Conservation (phyloP, 2,329 filamentous ascomycete genomes). For the Colletotrichum horii region DNA sequence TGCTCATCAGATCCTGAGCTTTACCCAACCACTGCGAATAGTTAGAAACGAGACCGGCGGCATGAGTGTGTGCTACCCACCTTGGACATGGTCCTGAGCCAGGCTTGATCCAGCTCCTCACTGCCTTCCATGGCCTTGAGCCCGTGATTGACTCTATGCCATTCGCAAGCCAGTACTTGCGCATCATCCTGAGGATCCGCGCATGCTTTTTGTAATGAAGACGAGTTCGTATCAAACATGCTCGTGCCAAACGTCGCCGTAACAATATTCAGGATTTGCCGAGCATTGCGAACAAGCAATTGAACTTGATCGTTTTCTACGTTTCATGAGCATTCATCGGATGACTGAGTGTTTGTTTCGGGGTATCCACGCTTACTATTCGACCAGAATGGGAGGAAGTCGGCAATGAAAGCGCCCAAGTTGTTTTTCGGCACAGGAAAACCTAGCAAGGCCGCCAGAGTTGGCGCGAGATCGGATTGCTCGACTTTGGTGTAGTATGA, state of each 20-base stretch:
- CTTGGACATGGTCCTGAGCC: constrained; percentile 48
- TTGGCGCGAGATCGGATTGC: constrained; percentile 93
- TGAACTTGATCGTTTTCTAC: constrained; percentile 61
- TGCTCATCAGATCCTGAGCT: constrained; percentile 83
- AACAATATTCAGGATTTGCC: constrained; percentile 80
- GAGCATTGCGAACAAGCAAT: constrained; percentile 78
- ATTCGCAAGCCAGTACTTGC: constrained; percentile 71
- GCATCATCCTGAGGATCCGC: constrained; percentile 49
- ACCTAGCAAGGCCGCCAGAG: constrained; percentile 83
- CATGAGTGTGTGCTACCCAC: constrained; percentile 30
- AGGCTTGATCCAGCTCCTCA: constrained; percentile 37
- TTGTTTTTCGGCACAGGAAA: constrained; percentile 91
- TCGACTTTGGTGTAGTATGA: constrained; percentile 86
- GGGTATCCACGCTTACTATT: constrained; percentile 50
- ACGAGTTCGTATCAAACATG: constrained; percentile 40
- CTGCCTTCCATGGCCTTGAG: constrained; percentile 21
- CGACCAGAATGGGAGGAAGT: constrained; percentile 81
- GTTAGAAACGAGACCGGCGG: neutral
- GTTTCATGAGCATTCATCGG: constrained; percentile 22
- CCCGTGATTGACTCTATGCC: constrained; percentile 50
- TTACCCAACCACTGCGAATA: constrained; percentile 64
- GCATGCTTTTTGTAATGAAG: constrained; percentile 27
- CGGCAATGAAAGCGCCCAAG: constrained; percentile 81
- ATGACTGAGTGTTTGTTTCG: neutral
- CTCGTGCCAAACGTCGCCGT: constrained; percentile 69